Evolutionary conservation across 2,329 filamentous ascomycete species (phyloP).

Genomic region (Fusarium decemcellulare): DNA sequence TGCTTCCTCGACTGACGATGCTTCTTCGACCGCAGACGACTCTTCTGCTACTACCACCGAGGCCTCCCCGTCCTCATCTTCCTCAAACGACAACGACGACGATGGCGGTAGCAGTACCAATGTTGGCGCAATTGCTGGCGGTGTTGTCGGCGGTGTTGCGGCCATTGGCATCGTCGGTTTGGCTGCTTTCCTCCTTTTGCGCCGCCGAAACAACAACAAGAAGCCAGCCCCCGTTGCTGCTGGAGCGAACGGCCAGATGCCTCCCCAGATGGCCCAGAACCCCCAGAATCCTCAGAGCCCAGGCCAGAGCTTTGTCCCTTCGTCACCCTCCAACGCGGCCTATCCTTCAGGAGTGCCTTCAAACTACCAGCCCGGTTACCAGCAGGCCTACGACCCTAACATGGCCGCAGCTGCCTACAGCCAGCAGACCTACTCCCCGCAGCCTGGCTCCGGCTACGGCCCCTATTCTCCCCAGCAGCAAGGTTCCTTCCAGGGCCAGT

Average conservation of each 20-base stretch:
- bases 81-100: constrained; percentile 49
- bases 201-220: constrained; percentile 50
- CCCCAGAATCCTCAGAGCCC: constrained; percentile 40
- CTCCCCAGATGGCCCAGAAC: constrained; percentile 36
- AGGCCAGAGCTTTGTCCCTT: constrained; percentile 32
- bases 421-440: constrained; percentile 39
- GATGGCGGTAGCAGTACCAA: constrained; percentile 43
- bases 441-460: constrained; percentile 32
- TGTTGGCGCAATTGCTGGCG: constrained; percentile 62
- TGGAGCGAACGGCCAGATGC: constrained; percentile 22
- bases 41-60: constrained; percentile 18
- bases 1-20: constrained; percentile 14
- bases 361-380: constrained; percentile 40
- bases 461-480: constrained; percentile 43
- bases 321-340: constrained; percentile 40
- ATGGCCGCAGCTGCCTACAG: constrained; percentile 36
- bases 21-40: constrained; percentile 2
- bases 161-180: constrained; percentile 57
- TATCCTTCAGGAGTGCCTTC: constrained; percentile 49
- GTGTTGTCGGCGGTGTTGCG: constrained; percentile 61
- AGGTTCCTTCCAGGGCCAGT: constrained; percentile 26
- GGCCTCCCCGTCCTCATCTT: constrained; percentile 13
- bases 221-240: constrained; percentile 45
- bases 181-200: constrained; percentile 58
- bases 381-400: constrained; percentile 46